Evolutionary conservation across 805 yeast species (phyloP).

Genomic region (Wickerhamomyces pijperi): DNA sequence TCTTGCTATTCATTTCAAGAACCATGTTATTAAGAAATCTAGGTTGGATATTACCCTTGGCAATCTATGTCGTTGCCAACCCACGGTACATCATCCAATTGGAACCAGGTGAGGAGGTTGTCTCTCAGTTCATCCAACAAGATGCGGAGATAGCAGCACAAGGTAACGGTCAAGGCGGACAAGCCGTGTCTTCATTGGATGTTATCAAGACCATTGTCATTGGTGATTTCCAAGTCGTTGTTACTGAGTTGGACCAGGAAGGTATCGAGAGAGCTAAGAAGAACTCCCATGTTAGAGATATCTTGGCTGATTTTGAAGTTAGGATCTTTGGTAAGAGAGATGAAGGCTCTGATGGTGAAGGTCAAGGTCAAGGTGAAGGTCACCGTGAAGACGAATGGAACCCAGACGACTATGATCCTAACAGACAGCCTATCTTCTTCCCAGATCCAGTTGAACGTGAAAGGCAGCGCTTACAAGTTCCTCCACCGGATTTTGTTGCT

Average conservation of each 20-base stretch:
- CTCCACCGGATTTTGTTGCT: no score
- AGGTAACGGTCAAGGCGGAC: no score
- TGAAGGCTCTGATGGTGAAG: not conserved
- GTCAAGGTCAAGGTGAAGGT: no score
- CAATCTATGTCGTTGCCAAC: not conserved
- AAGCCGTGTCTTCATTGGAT: not conserved
- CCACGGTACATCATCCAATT: not conserved
- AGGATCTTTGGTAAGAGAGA: not conserved
- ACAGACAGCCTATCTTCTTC: no score
- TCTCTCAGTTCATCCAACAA: not conserved
- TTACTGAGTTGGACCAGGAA: not conserved
- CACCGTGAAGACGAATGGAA: constrained; percentile 1
- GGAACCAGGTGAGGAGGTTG: not conserved
- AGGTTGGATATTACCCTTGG: not conserved
- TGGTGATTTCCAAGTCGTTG: not conserved
- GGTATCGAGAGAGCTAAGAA: not conserved
- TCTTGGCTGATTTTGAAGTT: not conserved
- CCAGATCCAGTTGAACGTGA: no score
- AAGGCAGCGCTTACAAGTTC: no score
- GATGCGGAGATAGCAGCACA: not conserved
- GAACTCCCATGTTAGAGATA: not conserved
- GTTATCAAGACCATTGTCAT: constrained; percentile 1
- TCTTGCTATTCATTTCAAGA: no score
- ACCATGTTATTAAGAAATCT: no score
- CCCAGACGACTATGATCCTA: not conserved